A percentile compares a stretch with the other conserved stretches of the same genome.
Conservation (phyloP, 2,329 filamentous ascomycete species). For the Aspergillus persii region DNA sequence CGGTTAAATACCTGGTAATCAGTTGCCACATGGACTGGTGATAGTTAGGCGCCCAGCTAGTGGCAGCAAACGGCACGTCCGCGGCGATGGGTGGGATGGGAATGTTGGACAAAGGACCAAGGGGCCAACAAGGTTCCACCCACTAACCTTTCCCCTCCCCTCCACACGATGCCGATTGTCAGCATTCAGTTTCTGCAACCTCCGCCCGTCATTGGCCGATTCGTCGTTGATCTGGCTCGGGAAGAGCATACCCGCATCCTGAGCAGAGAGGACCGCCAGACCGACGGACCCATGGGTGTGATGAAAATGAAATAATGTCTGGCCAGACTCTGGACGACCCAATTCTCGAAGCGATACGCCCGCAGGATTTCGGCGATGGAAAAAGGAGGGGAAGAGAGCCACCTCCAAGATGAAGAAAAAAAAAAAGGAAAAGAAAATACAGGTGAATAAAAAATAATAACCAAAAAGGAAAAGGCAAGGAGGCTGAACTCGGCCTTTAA, state of each 20-base stretch:
- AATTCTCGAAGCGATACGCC: too few relatives aligned
- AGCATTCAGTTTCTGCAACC: constrained; percentile 13
- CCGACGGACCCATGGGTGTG: background rate
- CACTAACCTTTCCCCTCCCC: background rate
- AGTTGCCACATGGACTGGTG: background rate
- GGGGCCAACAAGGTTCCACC: background rate
- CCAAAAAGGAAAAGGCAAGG: too few relatives aligned
- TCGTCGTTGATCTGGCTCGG: background rate
- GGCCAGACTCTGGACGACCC: too few relatives aligned
- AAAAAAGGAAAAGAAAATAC: too few relatives aligned
- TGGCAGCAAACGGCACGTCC: constrained; percentile 2
- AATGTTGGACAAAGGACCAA: background rate
- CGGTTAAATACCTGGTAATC: background rate
- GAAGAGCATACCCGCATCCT: background rate
- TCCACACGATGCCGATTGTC: constrained; percentile 9
- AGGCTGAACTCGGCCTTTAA: background rate
- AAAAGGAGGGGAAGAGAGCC: too few relatives aligned
- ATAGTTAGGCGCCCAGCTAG: constrained; percentile 1
- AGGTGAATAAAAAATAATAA: too few relatives aligned
- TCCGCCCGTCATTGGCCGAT: background rate
- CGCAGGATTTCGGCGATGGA: too few relatives aligned
- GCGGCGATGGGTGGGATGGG: background rate
- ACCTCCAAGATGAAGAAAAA: too few relatives aligned
- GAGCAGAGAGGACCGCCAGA: background rate
- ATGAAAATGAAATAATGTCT: background rate